Evolutionary conservation across 2,329 filamentous ascomycete genomes (phyloP).

Genomic region (Penicillium sclerotigenum): DNA sequence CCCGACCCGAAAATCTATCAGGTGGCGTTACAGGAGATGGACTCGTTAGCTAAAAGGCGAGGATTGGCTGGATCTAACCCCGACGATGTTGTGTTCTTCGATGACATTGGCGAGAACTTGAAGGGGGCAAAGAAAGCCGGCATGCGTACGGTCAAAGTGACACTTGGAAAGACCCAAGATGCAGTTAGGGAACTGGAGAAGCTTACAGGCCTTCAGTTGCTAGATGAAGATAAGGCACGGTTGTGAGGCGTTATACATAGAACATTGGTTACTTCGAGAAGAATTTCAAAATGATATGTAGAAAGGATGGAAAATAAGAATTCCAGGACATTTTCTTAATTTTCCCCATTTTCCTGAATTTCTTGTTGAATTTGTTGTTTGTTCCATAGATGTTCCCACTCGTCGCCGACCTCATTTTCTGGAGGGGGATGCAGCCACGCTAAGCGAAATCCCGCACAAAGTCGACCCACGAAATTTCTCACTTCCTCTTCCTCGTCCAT

Average conservation of each 20-base stretch:
- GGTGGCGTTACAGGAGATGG: conserved; percentile 64
- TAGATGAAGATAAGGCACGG: conserved; percentile 40
- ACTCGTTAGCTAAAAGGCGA: conserved; percentile 59
- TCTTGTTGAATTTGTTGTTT: neutral
- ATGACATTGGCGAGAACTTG: conserved; percentile 92
- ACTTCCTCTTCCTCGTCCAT: conserved; percentile 31
- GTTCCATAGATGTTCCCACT: conserved; percentile 19
- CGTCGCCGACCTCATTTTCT: conserved; percentile 42
- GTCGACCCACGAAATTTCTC: conserved; percentile 33
- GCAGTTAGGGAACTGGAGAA: conserved; percentile 79
- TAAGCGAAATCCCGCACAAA: conserved; percentile 47
- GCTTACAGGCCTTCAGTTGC: conserved; percentile 61
- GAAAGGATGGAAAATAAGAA: neutral
- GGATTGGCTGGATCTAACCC: conserved; percentile 56
- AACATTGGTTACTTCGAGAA: neutral
- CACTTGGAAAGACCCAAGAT: conserved; percentile 70
- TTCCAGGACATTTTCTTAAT: conserved; percentile 4
- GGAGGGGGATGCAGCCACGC: conserved; percentile 36
- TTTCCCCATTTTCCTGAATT: neutral
- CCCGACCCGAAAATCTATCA: conserved; percentile 80
- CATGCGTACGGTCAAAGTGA: conserved; percentile 80
- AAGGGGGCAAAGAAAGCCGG: conserved; percentile 73
- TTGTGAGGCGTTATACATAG: conserved; percentile 22
- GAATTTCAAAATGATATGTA: neutral
- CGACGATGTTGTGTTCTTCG: conserved; percentile 77